Base-by-base conservation (phyloP, 139 green algal genomes). In the Nannochloris sp. region DNA sequence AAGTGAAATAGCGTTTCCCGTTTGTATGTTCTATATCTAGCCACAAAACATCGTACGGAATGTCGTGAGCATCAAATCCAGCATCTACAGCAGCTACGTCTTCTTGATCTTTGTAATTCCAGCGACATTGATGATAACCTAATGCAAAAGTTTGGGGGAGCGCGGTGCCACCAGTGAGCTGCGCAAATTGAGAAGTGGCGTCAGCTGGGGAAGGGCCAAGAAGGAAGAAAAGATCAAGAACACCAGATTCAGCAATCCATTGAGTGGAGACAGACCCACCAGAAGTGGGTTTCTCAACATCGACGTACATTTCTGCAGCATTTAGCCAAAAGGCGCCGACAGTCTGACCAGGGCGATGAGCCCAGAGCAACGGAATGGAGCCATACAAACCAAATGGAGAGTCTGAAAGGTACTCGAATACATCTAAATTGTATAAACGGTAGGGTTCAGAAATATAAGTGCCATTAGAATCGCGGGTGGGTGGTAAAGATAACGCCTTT, bases 21-120 rank as follows among this genome's bases (percentile, higher is more conserved):
- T 97, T 83, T 33, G 94, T 98, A 83, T 99, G 92, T 81, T 99
- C 95, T 58, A 99, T 99, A 81, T 99, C 95, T 32, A 99, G 90
- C 95, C 95, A 99, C 38, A 99, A 68, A 39, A 98, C 92, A 65
- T 99, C 95, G 59, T 97, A 98, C 3, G 95, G 95, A 33, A 99
- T 97, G 61, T 84, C 83, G 64, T 97, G 80, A 32, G 81, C 48
- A 35, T 64, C 64, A 25, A 65, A 65, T 13, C 82, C 83, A 4
- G 73, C 77, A 68, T 97, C 83, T 34, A 98, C 91, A 23, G 61
- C 64, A 34, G 35, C 42, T 1, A 90, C 83, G 68, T 97, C 90
- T 29, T 72, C 74, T 70, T 94, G 76, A 34, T 92, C 85, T 67
- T 88, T 90, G 81, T 99, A 99, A 83, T 99, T 99, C 95, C 95